Evolutionary conservation across 176 grass and related monocot genomes (phyloP).

Genomic region (Hordeum marinum): DNA sequence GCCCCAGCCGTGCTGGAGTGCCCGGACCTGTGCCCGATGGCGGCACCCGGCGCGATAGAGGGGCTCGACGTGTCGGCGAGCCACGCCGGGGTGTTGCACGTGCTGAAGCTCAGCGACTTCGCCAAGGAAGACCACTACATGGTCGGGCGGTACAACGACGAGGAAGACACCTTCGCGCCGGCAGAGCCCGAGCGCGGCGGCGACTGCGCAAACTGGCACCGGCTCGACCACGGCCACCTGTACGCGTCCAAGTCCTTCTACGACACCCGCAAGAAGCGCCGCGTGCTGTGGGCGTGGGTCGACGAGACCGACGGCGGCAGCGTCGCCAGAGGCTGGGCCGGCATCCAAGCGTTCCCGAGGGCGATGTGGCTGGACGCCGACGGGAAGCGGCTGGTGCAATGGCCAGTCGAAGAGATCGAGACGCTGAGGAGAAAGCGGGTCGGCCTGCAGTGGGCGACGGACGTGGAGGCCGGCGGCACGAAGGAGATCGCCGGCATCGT

Average conservation of each 20-base stretch:
- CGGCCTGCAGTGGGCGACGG: slow-evolving; percentile 2
- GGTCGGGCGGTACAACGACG: slow-evolving; percentile 59
- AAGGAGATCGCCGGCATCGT: slow-evolving; percentile 55
- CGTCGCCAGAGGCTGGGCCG: slow-evolving; percentile 57
- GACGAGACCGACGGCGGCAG: slow-evolving; percentile 73
- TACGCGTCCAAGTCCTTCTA: slow-evolving; percentile 92
- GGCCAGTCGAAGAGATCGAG: slow-evolving; percentile 75
- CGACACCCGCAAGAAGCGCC: slow-evolving; percentile 37
- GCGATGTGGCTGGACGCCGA: slow-evolving; percentile 53
- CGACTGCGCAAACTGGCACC: slow-evolving; percentile 45
- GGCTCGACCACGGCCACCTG: slow-evolving; percentile 59
- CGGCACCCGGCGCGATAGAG: neutral
- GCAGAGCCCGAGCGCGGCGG: slow-evolving; percentile 33
- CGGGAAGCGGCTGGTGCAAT: slow-evolving; percentile 61
- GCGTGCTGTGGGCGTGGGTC: slow-evolving; percentile 65
- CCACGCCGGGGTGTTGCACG: slow-evolving; percentile 26
- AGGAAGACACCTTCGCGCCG: slow-evolving; percentile 36
- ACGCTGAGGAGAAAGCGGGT: slow-evolving; percentile 47
- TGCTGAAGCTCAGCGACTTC: slow-evolving; percentile 59
- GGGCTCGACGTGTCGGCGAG: slow-evolving; percentile 38
- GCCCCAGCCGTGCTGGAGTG: slow-evolving; percentile 53
- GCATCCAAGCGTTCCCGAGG: slow-evolving; percentile 62
- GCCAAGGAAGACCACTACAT: slow-evolving; percentile 64
- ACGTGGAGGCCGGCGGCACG: slow-evolving; percentile 23
- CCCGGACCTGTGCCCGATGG: slow-evolving; percentile 74